phyloP scores from a whole-genome alignment of 768 basidiomycete species.

The Ephemerocybe angulata region DNA sequence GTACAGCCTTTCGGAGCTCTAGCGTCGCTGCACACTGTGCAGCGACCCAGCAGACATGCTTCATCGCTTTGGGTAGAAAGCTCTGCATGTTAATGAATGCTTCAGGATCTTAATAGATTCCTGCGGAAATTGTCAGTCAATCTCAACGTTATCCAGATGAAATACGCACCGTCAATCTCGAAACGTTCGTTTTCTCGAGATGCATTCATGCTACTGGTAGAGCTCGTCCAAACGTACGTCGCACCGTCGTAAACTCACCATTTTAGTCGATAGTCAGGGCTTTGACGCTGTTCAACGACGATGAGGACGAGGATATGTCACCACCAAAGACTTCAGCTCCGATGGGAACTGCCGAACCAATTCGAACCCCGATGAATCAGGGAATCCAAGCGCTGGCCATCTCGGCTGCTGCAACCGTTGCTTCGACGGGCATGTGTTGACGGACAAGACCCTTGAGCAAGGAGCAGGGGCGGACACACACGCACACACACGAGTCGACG shows the following conservation, averaged over 20 bases:
- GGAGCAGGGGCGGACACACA: too few species aligned
- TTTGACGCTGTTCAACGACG: slow-evolving; percentile 9
- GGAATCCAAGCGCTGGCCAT: too few species aligned
- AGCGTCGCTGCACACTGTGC: slow-evolving; percentile 35
- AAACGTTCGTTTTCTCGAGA: slow-evolving; percentile 19
- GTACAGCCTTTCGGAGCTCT: slow-evolving; percentile 59
- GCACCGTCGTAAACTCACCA: slow-evolving; percentile 57
- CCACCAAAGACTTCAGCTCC: too few species aligned
- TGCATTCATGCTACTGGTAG: slow-evolving; percentile 35
- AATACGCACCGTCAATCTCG: slow-evolving; percentile 53
- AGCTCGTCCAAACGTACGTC: slow-evolving; percentile 32
- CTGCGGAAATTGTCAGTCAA: neutral
- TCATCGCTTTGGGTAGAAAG: slow-evolving; percentile 28
- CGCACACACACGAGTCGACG: too few species aligned
- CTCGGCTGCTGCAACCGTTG: too few species aligned
- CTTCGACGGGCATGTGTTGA: too few species aligned
- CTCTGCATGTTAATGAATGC: slow-evolving; percentile 23
- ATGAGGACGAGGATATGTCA: too few species aligned
- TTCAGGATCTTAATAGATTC: slow-evolving; percentile 7
- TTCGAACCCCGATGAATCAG: too few species aligned
- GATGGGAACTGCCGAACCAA: too few species aligned
- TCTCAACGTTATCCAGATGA: slow-evolving; percentile 32
- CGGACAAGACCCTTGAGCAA: too few species aligned
- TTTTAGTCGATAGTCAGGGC: slow-evolving; percentile 33
- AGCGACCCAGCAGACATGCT: slow-evolving; percentile 38